phyloP scores from a whole-genome alignment of 768 basidiomycete species.

The Hypholoma sublateritium region DNA sequence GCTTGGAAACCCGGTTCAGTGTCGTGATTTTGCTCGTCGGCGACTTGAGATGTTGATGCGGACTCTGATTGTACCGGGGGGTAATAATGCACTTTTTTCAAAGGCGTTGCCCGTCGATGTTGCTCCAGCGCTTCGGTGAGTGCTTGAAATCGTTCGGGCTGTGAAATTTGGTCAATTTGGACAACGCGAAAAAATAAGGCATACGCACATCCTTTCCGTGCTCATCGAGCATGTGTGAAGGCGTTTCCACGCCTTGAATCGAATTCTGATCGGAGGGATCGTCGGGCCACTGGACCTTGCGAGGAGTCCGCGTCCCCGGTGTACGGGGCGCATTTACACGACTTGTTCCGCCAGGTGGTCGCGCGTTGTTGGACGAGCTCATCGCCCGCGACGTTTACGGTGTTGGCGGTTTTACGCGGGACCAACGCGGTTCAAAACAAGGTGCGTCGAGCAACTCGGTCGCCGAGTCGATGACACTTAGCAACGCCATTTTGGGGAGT shows the following conservation, averaged over 20 bases:
- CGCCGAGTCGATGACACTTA: too few relatives aligned
- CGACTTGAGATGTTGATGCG: neutral
- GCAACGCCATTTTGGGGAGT: too few relatives aligned
- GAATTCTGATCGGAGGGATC: constrained; percentile 8
- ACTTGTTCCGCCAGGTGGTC: neutral
- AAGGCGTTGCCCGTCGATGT: constrained; percentile 34
- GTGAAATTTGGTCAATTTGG: neutral
- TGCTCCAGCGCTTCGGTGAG: constrained; percentile 48
- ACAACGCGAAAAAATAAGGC: constrained; percentile 6
- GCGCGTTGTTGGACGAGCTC: neutral
- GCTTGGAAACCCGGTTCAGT: neutral
- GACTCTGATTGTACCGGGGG: constrained; percentile 21
- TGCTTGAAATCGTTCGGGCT: constrained; percentile 50
- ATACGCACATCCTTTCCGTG: constrained; percentile 49
- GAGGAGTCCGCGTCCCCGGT: constrained; percentile 42
- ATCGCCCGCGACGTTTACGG: too few relatives aligned
- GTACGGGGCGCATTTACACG: neutral
- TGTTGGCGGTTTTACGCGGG: too few relatives aligned
- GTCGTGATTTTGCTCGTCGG: neutral
- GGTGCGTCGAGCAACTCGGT: too few relatives aligned
- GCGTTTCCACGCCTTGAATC: constrained; percentile 4
- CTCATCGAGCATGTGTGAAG: constrained; percentile 51
- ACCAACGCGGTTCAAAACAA: too few relatives aligned
- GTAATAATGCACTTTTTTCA: constrained; percentile 28
- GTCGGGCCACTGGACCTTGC: constrained; percentile 54